Conservation (phyloP, 441 rosid species). For the Populus hybrid region DNA sequence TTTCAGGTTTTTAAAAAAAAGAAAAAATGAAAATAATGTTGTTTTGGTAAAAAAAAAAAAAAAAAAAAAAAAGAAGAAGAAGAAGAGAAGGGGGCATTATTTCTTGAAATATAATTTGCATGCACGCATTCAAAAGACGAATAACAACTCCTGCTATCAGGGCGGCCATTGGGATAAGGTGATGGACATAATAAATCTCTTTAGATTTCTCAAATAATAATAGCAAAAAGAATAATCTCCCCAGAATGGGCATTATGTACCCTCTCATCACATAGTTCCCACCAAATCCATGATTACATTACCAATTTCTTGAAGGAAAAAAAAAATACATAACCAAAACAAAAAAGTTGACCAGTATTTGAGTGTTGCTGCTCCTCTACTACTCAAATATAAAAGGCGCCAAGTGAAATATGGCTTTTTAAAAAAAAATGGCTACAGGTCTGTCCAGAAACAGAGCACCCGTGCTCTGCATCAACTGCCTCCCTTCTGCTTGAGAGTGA, state of each 20-base stretch:
- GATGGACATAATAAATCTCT: neutral
- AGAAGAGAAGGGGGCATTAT: too few species aligned
- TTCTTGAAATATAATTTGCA: too few species aligned
- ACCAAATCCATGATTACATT: neutral
- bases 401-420: neutral
- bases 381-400: neutral
- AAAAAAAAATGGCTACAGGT: neutral
- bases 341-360: neutral
- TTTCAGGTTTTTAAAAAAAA: too few species aligned
- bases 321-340: neutral
- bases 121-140: too few species aligned
- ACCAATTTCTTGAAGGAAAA: too few species aligned
- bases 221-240: neutral
- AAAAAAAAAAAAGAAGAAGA: too few species aligned
- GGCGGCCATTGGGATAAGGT: neutral
- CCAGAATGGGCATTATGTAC: neutral
- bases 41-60: too few species aligned
- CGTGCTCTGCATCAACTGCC: conserved; percentile 35
- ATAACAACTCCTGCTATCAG: too few species aligned
- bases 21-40: too few species aligned
- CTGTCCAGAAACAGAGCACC: neutral
- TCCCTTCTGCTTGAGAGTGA: conserved; percentile 92
- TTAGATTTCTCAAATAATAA: neutral
- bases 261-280: neutral
- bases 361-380: neutral